Conservation (phyloP, 2,329 filamentous ascomycete genomes). For the Nigrograna mackinnonii region DNA sequence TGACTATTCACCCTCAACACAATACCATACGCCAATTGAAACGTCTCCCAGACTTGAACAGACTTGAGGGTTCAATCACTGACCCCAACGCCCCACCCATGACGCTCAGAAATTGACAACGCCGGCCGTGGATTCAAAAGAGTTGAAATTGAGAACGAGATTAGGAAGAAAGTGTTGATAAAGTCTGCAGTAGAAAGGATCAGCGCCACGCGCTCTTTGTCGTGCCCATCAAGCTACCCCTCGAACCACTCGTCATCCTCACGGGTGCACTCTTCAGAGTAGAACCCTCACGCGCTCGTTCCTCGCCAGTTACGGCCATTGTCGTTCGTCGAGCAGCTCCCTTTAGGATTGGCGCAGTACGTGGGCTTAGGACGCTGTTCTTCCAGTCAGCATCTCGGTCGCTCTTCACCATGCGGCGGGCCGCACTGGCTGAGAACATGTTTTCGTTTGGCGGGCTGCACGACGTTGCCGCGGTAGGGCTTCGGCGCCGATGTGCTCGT, state of each 20-base stretch:
- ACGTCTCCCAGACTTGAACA: too few species aligned
- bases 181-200: too few species aligned
- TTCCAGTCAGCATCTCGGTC: conserved; percentile 61
- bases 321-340: conserved; percentile 43
- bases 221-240: conserved; percentile 33
- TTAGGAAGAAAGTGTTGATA: too few species aligned
- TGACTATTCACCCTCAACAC: too few species aligned
- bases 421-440: conserved; percentile 68
- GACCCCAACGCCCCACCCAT: too few species aligned
- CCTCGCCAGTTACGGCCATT: conserved; percentile 34
- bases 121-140: too few species aligned
- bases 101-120: conserved; percentile 1
- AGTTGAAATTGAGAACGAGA: too few species aligned
- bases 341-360: conserved; percentile 63
- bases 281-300: conserved; percentile 26
- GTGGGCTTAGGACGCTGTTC: conserved; percentile 63
- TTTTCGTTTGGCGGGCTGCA: conserved; percentile 61
- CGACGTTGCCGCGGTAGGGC: conserved; percentile 51
- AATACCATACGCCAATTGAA: too few species aligned
- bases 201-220: conserved; percentile 38
- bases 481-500: conserved; percentile 57
- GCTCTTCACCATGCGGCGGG: conserved; percentile 67
- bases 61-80: too few species aligned
- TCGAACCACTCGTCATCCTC: conserved; percentile 30
- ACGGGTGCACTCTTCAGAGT: conserved; percentile 34